phyloP scores from a whole-genome alignment of 2,329 filamentous ascomycete species.

The Hansfordia pulvinata region DNA sequence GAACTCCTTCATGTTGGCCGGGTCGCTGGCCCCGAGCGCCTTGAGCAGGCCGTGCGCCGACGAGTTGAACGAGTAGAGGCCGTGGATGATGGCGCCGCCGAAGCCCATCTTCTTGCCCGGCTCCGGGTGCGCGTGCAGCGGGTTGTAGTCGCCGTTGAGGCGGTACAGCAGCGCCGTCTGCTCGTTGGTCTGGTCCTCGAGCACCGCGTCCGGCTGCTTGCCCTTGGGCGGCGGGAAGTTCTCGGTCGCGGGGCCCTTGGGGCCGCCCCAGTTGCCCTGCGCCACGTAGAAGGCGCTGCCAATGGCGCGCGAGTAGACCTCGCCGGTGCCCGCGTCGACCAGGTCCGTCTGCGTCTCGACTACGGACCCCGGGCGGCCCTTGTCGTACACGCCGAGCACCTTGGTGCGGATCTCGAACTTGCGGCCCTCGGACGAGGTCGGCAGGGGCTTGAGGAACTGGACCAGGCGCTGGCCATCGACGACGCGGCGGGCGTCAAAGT shows the following conservation, averaged over 20 bases:
- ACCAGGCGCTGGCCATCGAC: constrained; percentile 78
- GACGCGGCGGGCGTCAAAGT: constrained; percentile 59
- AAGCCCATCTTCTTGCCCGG: constrained; percentile 85
- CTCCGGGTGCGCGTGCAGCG: constrained; percentile 76
- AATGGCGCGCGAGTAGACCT: constrained; percentile 57
- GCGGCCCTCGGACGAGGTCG: constrained; percentile 53
- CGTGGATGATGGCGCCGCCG: constrained; percentile 78
- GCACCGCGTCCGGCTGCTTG: constrained; percentile 55
- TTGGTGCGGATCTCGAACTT: constrained; percentile 66
- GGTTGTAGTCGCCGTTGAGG: constrained; percentile 90
- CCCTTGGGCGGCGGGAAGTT: constrained; percentile 67
- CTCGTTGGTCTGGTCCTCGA: constrained; percentile 54
- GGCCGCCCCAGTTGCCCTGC: constrained; percentile 74
- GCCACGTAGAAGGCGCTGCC: constrained; percentile 68
- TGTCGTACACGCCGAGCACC: constrained; percentile 79
- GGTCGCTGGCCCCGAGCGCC: constrained; percentile 61
- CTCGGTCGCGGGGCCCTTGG: constrained; percentile 70
- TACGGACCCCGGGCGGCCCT: constrained; percentile 71
- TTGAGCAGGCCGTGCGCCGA: constrained; percentile 61
- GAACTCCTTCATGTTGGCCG: constrained; percentile 74
- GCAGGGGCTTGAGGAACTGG: constrained; percentile 63
- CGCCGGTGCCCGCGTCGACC: constrained; percentile 54
- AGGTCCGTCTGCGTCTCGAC: constrained; percentile 68
- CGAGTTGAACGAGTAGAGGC: constrained; percentile 77
- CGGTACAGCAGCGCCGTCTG: constrained; percentile 70